A percentile compares a stretch with the other conserved stretches of the same genome.
Conservation (phyloP, 2,329 filamentous ascomycete species). For the Calonectria crousiana region DNA sequence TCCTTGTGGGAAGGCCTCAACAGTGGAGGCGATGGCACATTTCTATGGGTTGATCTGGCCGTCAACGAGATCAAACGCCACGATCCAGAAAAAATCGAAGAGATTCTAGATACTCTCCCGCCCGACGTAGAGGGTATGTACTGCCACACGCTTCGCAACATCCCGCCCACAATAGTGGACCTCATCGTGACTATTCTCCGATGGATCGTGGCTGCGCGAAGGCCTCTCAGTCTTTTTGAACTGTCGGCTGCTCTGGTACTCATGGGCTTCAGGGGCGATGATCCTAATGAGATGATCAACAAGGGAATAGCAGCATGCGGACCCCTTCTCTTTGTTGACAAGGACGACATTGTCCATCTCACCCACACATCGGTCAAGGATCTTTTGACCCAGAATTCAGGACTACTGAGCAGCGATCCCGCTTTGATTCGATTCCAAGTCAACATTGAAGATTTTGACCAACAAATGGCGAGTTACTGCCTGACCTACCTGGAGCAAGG, state of each 20-base stretch:
- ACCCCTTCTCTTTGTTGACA: background rate
- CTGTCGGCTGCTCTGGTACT: background rate
- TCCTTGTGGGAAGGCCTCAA: background rate
- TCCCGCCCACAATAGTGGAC: background rate
- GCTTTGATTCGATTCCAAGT: background rate
- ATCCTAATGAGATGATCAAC: background rate
- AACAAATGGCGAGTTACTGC: background rate
- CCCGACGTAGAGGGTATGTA: background rate
- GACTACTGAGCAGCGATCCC: background rate
- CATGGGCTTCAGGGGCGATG: background rate
- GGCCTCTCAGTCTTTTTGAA: background rate
- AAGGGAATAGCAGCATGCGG: background rate
- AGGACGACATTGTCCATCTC: background rate
- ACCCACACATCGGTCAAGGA: background rate
- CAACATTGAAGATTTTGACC: background rate
- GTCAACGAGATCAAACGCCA: background rate
- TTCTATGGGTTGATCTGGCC: background rate
- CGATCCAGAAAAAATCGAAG: background rate
- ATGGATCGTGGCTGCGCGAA: background rate
- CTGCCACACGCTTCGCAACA: background rate
- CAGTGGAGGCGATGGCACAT: background rate
- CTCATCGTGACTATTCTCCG: background rate
- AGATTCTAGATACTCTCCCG: background rate
- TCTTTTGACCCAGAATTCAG: background rate
- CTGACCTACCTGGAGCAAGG: background rate